Percentiles rank a stretch among this genome's conserved stretches.
phyloP scores from a whole-genome alignment of 1,139 yeast species.

The Yamadazyma atmosphaerica region DNA sequence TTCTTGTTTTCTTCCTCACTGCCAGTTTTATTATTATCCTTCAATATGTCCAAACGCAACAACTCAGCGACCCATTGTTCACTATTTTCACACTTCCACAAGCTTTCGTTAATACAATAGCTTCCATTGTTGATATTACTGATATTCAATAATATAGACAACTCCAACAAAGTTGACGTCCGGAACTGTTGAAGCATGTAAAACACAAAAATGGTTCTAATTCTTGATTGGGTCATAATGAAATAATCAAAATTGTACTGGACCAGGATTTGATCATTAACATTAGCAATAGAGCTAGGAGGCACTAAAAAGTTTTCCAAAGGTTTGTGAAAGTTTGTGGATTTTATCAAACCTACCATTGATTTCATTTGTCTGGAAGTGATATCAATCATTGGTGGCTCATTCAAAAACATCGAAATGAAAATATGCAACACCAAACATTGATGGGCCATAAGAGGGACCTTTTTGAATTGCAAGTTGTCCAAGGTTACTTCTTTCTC shows the following conservation, averaged over 20 bases:
- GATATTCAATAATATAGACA: constrained; percentile 55
- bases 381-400: constrained; percentile 66
- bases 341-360: constrained; percentile 73
- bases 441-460: constrained; percentile 89
- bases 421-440: constrained; percentile 78
- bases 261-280: constrained; percentile 21
- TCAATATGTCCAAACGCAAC: constrained; percentile 6
- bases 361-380: constrained; percentile 77
- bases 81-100: constrained; percentile 66
- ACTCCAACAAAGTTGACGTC: constrained; percentile 61
- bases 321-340: constrained; percentile 75
- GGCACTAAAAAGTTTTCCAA: constrained; percentile 62
- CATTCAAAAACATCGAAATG: constrained; percentile 81
- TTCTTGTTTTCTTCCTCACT: neutral
- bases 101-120: constrained; percentile 64
- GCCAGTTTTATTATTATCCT: constrained; percentile 4
- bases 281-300: constrained; percentile 34
- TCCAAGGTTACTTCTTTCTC: constrained; percentile 54
- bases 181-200: constrained; percentile 71
- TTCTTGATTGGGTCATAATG: constrained; percentile 77
- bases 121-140: constrained; percentile 71
- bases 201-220: constrained; percentile 80
- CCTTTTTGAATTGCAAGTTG: constrained; percentile 54
- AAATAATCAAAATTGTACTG: constrained; percentile 68
- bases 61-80: constrained; percentile 53